phyloP scores from a whole-genome alignment of 2,329 filamentous ascomycete genomes.

The Neophaeococcomyces aloes region DNA sequence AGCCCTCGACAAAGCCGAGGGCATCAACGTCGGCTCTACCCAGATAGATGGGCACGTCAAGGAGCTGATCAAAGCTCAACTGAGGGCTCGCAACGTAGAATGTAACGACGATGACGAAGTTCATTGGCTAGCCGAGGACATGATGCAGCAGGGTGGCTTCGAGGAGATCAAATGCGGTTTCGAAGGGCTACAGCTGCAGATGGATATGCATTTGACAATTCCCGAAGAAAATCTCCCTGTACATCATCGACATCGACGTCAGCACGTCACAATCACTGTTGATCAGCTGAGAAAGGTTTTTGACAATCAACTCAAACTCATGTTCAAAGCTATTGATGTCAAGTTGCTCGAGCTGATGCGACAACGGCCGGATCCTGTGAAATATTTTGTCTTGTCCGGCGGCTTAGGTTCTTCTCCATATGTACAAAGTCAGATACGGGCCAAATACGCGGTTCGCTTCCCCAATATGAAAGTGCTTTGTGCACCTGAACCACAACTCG shows the following conservation, averaged over 20 bases:
- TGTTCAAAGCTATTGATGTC: conserved; percentile 24
- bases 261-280: neutral
- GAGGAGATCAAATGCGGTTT: conserved; percentile 2
- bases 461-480: conserved; percentile 20
- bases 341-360: conserved; percentile 20
- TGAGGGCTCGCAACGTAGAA: neutral
- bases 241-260: neutral
- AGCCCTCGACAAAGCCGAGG: conserved; percentile 3
- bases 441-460: conserved; percentile 18
- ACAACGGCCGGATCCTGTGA: conserved; percentile 22
- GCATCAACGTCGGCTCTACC: conserved; percentile 2
- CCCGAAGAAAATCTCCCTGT: neutral
- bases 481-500: conserved; percentile 28
- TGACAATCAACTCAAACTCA: conserved; percentile 23
- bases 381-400: conserved; percentile 27
- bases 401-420: conserved; percentile 28
- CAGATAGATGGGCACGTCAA: neutral
- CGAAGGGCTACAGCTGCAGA: neutral
- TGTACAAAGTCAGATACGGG: conserved; percentile 21
- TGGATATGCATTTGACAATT: neutral
- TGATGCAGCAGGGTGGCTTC: neutral
- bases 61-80: neutral
- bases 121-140: conserved; percentile 2
- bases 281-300: conserved; percentile 19
- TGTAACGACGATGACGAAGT: neutral